Base-by-base conservation (phyloP, 2,329 filamentous ascomycete species). In the Fragosphaeria purpurea region DNA sequence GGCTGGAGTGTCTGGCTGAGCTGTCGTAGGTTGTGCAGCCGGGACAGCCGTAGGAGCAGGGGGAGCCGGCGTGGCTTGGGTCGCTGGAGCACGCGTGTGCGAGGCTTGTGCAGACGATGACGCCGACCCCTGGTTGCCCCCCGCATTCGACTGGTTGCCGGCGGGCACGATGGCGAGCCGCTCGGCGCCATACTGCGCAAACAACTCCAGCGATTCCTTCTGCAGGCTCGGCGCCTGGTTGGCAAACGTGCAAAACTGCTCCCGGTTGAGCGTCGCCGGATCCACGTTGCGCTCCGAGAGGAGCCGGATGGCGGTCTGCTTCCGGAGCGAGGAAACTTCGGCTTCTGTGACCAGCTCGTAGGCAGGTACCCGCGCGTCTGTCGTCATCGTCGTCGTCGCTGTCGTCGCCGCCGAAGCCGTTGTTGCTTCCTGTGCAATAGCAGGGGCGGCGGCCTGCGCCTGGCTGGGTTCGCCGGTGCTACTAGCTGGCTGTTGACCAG, bases 181-280 rank as follows among this genome's bases (percentile, higher is more conserved):
- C 58, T 80, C 76, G 6, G 78, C 77, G 22, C 78, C 78, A 50
- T 80, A 80, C 57, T 70, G 73, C 1, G 71, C 68, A 9, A 81
- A 66, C 76, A 82, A 77, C 1, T 66, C 69, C 11, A 82, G 62
- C 1, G 78, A 81, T 48, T 76, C 70, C 48, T 66, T 64, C 55
- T 81, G 78, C 6, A 80, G 61, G 4, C 73, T 68, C 0, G 77
- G 76, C 1, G 76, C 72, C 61, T 82, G 78, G 50, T 82, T 81
- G 7, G 77, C 68, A 56, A 82, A 79, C 12, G 80, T 81, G 56
- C 66, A 72, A 53, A 81, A 78, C 57, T 81, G 77, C 44, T 80
- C 77, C 4, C 62, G 54, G 0, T 74, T 76, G 8, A 81, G 63
- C 0, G 75, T 74, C 2, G 66, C 63, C 1, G 75, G 76, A 39